Conservation (phyloP, 2,329 filamentous ascomycete genomes). For the Xylaria arbuscula region DNA sequence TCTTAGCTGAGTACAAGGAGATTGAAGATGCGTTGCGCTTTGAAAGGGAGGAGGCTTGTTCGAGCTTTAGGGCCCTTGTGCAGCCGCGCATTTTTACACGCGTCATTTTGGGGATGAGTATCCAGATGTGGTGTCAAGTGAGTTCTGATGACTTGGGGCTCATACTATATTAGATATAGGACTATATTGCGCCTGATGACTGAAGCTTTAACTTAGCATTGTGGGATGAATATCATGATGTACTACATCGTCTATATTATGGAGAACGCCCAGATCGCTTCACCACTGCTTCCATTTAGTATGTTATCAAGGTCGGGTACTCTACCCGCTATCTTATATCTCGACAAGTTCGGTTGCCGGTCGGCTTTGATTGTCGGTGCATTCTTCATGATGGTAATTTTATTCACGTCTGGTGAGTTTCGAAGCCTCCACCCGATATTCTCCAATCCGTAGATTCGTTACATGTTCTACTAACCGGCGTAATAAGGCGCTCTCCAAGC, state of each 20-base stretch:
- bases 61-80: slow-evolving; percentile 62
- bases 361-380: slow-evolving; percentile 66
- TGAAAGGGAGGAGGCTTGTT: slow-evolving; percentile 63
- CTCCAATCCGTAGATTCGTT: neutral
- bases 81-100: slow-evolving; percentile 65
- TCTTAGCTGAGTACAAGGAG: slow-evolving; percentile 72
- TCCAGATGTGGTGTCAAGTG: slow-evolving; percentile 69
- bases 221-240: slow-evolving; percentile 70
- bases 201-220: slow-evolving; percentile 34
- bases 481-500: slow-evolving; percentile 66
- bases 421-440: neutral
- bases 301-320: slow-evolving; percentile 72
- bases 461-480: slow-evolving; percentile 14
- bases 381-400: slow-evolving; percentile 68
- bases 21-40: slow-evolving; percentile 66
- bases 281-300: slow-evolving; percentile 71
- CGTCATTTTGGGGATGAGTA: slow-evolving; percentile 66
- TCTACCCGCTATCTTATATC: slow-evolving; percentile 68
- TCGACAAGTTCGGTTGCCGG: slow-evolving; percentile 69
- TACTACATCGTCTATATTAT: slow-evolving; percentile 71
- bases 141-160: neutral
- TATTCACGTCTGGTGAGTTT: slow-evolving; percentile 67
- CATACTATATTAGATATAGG: neutral
- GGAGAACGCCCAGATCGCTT: slow-evolving; percentile 66
- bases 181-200: slow-evolving; percentile 22